A percentile compares a stretch with the other conserved stretches of the same genome.
Evolutionary conservation across 441 rosid genomes (phyloP).

Genomic region (Melianthus villosus): DNA sequence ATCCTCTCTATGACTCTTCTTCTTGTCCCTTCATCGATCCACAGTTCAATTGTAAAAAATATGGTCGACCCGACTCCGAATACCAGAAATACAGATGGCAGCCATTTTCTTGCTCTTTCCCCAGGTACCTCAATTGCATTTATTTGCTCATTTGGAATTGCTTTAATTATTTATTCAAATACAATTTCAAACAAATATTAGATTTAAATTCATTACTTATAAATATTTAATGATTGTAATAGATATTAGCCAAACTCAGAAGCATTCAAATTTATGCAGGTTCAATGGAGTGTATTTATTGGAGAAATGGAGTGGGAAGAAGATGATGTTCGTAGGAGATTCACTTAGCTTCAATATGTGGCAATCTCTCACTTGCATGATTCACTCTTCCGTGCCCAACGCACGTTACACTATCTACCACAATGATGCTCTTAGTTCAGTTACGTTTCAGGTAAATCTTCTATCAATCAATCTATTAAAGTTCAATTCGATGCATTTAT

Average conservation of each 20-base stretch:
- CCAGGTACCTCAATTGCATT: conserved; percentile 26
- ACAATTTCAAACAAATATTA: too few relatives aligned
- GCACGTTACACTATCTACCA: too few relatives aligned
- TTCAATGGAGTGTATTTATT: conserved; percentile 47
- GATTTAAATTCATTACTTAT: too few relatives aligned
- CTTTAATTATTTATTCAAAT: background rate
- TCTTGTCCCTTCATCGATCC: conserved; percentile 68
- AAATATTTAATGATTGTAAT: too few relatives aligned
- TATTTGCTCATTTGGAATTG: background rate
- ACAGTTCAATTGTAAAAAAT: conserved; percentile 58
- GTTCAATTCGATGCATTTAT: too few relatives aligned
- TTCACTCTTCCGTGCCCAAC: too few relatives aligned
- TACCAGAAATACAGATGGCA: conserved; percentile 81
- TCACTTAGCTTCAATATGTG: conserved; percentile 53
- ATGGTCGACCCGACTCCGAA: conserved; percentile 51
- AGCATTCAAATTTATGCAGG: too few relatives aligned
- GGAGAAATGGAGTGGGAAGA: conserved; percentile 52
- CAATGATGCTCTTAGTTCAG: too few relatives aligned
- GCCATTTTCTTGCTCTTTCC: conserved; percentile 54
- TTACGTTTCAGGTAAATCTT: too few relatives aligned
- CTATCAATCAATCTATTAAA: too few relatives aligned
- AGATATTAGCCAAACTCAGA: too few relatives aligned
- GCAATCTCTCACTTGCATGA: too few relatives aligned
- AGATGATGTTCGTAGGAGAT: conserved; percentile 71
- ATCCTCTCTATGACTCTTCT: conserved; percentile 51